Percentiles rank a stretch among this genome's conserved stretches.
Evolutionary conservation across 31 red algal species (phyloP).

Genomic region (Bonnemaisonia californica): DNA sequence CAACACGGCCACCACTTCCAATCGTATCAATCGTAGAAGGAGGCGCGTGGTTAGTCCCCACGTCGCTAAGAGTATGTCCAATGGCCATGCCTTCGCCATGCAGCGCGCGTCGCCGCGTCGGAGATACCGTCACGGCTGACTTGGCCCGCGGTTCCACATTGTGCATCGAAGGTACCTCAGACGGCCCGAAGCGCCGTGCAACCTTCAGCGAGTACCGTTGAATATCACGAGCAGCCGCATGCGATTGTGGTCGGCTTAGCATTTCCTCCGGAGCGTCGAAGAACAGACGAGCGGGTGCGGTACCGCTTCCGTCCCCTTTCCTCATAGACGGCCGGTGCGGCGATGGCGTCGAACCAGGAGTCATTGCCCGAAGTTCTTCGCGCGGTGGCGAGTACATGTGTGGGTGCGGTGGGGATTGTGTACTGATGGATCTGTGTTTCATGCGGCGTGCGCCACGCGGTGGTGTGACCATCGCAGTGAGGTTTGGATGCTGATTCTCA

Average conservation of each 20-base stretch:
- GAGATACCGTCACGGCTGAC: conserved; percentile 60
- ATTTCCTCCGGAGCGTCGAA: conserved; percentile 74
- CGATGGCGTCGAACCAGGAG: conserved; percentile 36
- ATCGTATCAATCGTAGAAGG: conserved; percentile 72
- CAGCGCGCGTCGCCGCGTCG: conserved; percentile 24
- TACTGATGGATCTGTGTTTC: conserved; percentile 53
- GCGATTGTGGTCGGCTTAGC: conserved; percentile 59
- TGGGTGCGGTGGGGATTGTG: conserved; percentile 29
- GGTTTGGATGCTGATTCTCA: conserved; percentile 61
- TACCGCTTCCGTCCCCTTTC: conserved; percentile 2
- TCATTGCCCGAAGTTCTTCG: conserved; percentile 6
- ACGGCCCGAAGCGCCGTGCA: conserved; percentile 44
- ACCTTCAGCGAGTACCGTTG: conserved; percentile 73
- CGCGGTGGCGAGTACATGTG: conserved; percentile 25
- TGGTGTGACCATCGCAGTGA: conserved; percentile 62
- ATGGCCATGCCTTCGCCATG: conserved; percentile 30
- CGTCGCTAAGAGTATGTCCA: conserved; percentile 19
- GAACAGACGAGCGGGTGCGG: conserved; percentile 44
- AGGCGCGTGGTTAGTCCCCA: conserved; percentile 22
- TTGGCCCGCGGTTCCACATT: conserved; percentile 40
- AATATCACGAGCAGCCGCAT: conserved; percentile 65
- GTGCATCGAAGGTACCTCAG: conserved; percentile 6
- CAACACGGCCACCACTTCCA: conserved; percentile 63
- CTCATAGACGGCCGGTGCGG: conserved; percentile 27
- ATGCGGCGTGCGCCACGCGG: conserved; percentile 39